Evolutionary conservation across 2,329 filamentous ascomycete species (phyloP).

Genomic region (Botryotinia narcissicola): DNA sequence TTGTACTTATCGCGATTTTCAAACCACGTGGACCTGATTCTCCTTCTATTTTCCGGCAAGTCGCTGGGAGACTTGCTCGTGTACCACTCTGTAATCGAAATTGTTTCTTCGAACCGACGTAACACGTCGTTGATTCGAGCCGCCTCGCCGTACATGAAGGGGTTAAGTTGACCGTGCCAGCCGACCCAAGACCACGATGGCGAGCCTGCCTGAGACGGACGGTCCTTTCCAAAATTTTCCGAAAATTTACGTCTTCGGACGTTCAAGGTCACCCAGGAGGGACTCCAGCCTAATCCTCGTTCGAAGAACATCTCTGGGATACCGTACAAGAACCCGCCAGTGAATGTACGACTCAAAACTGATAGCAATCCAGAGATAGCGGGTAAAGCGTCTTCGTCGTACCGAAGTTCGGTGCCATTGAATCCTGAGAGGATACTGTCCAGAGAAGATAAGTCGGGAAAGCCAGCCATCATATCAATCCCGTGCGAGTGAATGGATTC

Average conservation of each 20-base stretch:
- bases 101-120: neutral
- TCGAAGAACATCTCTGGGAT: neutral
- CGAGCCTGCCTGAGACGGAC: neutral
- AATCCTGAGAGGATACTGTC: neutral
- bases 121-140: too few species aligned
- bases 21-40: neutral
- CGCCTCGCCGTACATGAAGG: neutral
- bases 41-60: neutral
- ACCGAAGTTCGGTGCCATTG: neutral
- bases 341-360: neutral
- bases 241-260: neutral
- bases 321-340: neutral
- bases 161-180: accelerated
- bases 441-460: neutral
- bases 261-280: neutral
- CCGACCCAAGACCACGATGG: neutral
- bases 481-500: neutral
- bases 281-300: neutral
- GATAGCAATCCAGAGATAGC: neutral
- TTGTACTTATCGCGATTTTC: neutral
- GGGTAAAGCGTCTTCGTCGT: neutral
- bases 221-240: neutral
- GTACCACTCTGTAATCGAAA: neutral
- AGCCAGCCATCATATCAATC: neutral
- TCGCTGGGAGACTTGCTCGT: neutral